phyloP scores from a whole-genome alignment of 129 eudicot species.

The Escallonia herrerae region DNA sequence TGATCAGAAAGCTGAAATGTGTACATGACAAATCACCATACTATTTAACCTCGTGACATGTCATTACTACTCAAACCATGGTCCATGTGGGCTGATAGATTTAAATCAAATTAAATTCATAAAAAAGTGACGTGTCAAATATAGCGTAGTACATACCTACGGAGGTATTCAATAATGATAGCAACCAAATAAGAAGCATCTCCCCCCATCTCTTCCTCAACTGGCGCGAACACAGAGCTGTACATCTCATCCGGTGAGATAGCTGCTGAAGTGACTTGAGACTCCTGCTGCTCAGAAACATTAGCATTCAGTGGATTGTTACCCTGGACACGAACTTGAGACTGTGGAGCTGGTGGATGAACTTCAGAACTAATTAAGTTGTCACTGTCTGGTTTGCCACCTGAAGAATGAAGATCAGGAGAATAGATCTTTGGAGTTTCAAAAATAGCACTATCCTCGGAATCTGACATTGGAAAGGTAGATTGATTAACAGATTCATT shows the following conservation, averaged over 20 bases:
- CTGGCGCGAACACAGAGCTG: slow-evolving; percentile 63
- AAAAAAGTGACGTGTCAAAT: no score
- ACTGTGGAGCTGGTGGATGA: slow-evolving; percentile 24
- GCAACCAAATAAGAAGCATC: slow-evolving; percentile 80
- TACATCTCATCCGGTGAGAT: slow-evolving; percentile 74
- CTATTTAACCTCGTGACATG: neutral
- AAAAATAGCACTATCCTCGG: slow-evolving; percentile 47
- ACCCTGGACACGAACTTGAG: slow-evolving; percentile 29
- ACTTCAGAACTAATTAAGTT: slow-evolving; percentile 23
- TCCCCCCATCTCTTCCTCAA: slow-evolving; percentile 87
- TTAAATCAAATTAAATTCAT: no score
- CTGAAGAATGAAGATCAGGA: slow-evolving; percentile 2
- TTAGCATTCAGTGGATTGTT: slow-evolving; percentile 34
- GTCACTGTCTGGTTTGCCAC: slow-evolving; percentile 23
- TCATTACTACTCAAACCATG: neutral
- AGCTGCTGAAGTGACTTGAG: slow-evolving; percentile 66
- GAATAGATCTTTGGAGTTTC: slow-evolving; percentile 21
- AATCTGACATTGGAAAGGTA: slow-evolving; percentile 46
- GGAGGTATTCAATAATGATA: slow-evolving; percentile 65
- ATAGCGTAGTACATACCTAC: slow-evolving; percentile 41
- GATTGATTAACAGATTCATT: slow-evolving; percentile 28
- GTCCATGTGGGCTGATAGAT: no score
- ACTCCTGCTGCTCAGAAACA: slow-evolving; percentile 44
- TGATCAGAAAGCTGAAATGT: neutral
- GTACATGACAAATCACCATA: neutral